Percentiles rank a stretch among this genome's conserved stretches.
phyloP scores from a whole-genome alignment of 805 yeast genomes.

The Nakazawaea populi region DNA sequence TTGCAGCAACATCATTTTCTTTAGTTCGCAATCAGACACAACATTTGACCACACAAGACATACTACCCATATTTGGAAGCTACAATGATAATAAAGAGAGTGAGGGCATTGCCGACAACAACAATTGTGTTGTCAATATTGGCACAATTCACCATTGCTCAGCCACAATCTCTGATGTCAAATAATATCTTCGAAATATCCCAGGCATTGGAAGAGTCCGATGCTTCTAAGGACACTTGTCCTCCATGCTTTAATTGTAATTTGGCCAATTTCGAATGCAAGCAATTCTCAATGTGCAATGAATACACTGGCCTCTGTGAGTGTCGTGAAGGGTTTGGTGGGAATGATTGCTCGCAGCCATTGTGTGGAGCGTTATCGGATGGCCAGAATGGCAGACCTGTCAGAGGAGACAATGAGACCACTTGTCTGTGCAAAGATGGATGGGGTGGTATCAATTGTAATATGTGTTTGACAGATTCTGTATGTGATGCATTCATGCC shows the following conservation, averaged over 20 bases:
- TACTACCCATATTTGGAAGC: too few relatives aligned
- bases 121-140: background rate
- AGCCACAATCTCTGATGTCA: background rate
- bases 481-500: constrained; percentile 89
- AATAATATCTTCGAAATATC: too few relatives aligned
- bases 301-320: constrained; percentile 86
- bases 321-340: constrained; percentile 90
- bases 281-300: constrained; percentile 87
- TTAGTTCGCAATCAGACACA: too few relatives aligned
- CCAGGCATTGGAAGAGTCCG: too few relatives aligned
- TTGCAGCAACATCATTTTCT: too few relatives aligned
- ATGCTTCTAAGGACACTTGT: constrained; percentile 28
- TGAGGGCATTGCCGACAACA: constrained; percentile 11
- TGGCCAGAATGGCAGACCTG: constrained; percentile 58
- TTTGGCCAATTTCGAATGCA: constrained; percentile 83
- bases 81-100: background rate
- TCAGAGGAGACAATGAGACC: constrained; percentile 39
- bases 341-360: constrained; percentile 86
- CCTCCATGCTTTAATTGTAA: constrained; percentile 96
- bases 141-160: background rate
- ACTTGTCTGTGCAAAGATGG: constrained; percentile 76
- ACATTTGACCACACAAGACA: too few relatives aligned
- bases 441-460: constrained; percentile 95
- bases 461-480: constrained; percentile 65
- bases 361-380: constrained; percentile 75